phyloP scores from a whole-genome alignment of 176 grass and related monocot genomes.

The Cenchrus fungigraminus region DNA sequence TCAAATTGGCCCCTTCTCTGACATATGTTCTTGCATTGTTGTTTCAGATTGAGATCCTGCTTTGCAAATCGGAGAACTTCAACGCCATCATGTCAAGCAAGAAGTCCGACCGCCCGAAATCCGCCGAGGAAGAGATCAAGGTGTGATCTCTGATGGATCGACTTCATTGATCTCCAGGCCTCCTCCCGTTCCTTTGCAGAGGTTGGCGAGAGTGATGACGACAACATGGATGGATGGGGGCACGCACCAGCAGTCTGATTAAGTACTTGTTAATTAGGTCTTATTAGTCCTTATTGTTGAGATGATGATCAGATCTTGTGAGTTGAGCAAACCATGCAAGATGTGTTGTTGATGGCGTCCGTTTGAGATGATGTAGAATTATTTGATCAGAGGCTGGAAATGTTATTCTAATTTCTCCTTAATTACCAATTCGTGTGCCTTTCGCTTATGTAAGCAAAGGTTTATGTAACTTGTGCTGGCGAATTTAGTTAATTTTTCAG shows the following conservation, averaged over 20 bases:
- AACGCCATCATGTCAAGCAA: conserved; percentile 58
- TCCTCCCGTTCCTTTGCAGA: conserved; percentile 29
- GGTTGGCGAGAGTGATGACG: neutral
- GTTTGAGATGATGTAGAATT: conserved; percentile 39
- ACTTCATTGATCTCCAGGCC: neutral
- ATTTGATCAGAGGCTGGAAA: conserved; percentile 7
- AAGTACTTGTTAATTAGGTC: conserved; percentile 31
- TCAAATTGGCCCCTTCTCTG: neutral
- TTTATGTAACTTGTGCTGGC: conserved; percentile 21
- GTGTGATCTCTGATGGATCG: conserved; percentile 26
- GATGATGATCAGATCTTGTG: conserved; percentile 18
- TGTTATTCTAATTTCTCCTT: conserved; percentile 26
- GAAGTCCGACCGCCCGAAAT: conserved; percentile 56
- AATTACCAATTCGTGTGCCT: conserved; percentile 7
- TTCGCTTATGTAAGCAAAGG: conserved; percentile 29
- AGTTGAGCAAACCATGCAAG: conserved; percentile 14
- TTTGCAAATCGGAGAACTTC: conserved; percentile 81
- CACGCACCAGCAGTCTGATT: conserved; percentile 14
- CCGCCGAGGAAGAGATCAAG: conserved; percentile 52
- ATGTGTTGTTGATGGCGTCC: conserved; percentile 25
- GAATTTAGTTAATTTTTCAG: neutral
- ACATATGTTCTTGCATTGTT: neutral
- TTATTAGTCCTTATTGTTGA: conserved; percentile 28
- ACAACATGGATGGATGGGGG: conserved; percentile 20
- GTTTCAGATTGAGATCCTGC: conserved; percentile 85